Base-by-base conservation (phyloP, 2,329 filamentous ascomycete species). In the Penicillium rolfsii region DNA sequence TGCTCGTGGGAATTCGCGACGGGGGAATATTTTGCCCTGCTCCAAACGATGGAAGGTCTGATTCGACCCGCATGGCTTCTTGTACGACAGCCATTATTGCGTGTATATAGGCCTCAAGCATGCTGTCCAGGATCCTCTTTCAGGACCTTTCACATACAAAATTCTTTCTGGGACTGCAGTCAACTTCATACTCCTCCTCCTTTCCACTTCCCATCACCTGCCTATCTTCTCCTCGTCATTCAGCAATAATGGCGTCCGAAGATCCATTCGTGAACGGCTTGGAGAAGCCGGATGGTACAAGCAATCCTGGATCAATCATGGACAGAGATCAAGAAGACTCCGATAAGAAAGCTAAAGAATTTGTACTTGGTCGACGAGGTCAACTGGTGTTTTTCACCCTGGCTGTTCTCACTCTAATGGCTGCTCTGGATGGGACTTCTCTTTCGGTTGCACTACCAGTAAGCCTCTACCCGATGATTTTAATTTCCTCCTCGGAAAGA, bases 361-460 rank as follows among this genome's bases (percentile, higher is more conserved):
- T 69, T 55, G 57, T 53, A n/a, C 45, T 70, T n/a, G 63, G 63
- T n/a, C 46, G 61, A 22, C 63, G 61, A 19, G 67, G 67, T 9
- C 59, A 59, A 8, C 28, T 70, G 35, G 67, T 66, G 3, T 61
- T 70, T n/a, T 65, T 69, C 35, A 70, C 67, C 5, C 53, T 70
- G 36, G 59, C 63, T 28, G 61, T 69, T 3, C 61, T 70, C 4
- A 64, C 65, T 1, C 58, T 71, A 24, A 71, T 71, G 69, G 68
- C 68, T 8, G 68, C 69, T 33, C 57, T 71, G 8, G 69, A 71
- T 58, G 68, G 67, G 3, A 70, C 67, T 2, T 70, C 68, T 5
- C 52, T 71, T 6, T 70, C 67, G 1, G 68, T 70, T 9, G 68
- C 69, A 11, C 33, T 71, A 28, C 68, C 69, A 26, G 69, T 71